Evolutionary conservation across 1,139 yeast species (phyloP).

Genomic region (Suhomyces taliae): DNA sequence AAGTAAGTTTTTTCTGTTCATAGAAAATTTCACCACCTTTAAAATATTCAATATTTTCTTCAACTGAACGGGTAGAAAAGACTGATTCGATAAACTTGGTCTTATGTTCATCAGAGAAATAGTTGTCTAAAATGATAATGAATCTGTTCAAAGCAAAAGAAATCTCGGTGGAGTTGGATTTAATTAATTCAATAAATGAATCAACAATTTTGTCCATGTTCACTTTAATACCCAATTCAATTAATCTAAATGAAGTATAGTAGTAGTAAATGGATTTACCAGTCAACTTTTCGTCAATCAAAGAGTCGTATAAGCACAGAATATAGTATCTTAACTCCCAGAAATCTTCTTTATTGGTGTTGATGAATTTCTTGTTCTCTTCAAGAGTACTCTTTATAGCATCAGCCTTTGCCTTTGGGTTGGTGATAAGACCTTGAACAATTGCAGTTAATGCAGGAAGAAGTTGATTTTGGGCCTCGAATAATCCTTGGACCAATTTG

Average conservation of each 20-base stretch:
- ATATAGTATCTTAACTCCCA: slow-evolving; percentile 53
- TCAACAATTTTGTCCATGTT: background rate
- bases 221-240: slow-evolving; percentile 34
- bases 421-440: slow-evolving; percentile 37
- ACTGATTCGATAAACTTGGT: slow-evolving; percentile 13
- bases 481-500: slow-evolving; percentile 20
- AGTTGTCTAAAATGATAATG: slow-evolving; percentile 48
- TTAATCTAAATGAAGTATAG: slow-evolving; percentile 45
- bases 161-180: slow-evolving; percentile 17
- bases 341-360: slow-evolving; percentile 17
- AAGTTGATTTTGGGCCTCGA: slow-evolving; percentile 11
- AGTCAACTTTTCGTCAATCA: slow-evolving; percentile 14
- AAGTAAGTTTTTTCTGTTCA: slow-evolving; percentile 43
- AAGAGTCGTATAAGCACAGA: slow-evolving; percentile 46
- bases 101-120: slow-evolving; percentile 25
- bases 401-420: slow-evolving; percentile 22
- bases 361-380: slow-evolving; percentile 12
- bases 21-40: slow-evolving; percentile 27
- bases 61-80: slow-evolving; percentile 11
- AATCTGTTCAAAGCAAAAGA: slow-evolving; percentile 49
- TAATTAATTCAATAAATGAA: slow-evolving; percentile 15
- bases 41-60: slow-evolving; percentile 20
- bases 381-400: slow-evolving; percentile 18
- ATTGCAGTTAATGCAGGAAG: slow-evolving; percentile 35
- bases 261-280: slow-evolving; percentile 24